Evolutionary conservation across 2,329 filamentous ascomycete species (phyloP).

Genomic region (Cytospora piceae): DNA sequence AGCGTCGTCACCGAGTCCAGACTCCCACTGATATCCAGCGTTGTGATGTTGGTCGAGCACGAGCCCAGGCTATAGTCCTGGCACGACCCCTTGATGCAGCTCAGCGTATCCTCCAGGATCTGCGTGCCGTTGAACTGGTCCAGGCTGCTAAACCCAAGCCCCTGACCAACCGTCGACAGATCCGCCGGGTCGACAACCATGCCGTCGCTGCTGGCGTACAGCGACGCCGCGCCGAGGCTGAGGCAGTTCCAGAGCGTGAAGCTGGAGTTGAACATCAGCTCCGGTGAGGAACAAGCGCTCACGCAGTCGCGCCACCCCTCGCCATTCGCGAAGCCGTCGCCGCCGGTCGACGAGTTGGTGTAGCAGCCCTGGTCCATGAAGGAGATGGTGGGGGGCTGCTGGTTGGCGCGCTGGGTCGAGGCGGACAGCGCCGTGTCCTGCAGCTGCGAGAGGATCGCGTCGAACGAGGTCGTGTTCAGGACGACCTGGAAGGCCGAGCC

Average conservation of each 20-base stretch:
- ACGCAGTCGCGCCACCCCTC: constrained; percentile 23
- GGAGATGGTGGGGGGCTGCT: constrained; percentile 7
- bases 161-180: constrained; percentile 10
- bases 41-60: constrained; percentile 21
- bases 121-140: constrained; percentile 24
- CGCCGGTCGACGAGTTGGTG: constrained; percentile 21
- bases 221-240: constrained; percentile 21
- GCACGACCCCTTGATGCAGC: constrained; percentile 26
- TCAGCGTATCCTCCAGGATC: constrained; percentile 13
- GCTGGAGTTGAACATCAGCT: constrained; percentile 27
- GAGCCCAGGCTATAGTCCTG: constrained; percentile 26
- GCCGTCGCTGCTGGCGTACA: not conserved
- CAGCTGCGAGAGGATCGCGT: constrained; percentile 20
- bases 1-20: constrained; percentile 19
- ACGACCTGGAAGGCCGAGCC: constrained; percentile 23
- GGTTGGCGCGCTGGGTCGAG: not conserved
- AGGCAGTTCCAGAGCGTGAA: constrained; percentile 28
- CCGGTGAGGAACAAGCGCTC: constrained; percentile 13
- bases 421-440: constrained; percentile 1
- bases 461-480: constrained; percentile 27
- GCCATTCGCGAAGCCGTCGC: constrained; percentile 6
- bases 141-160: constrained; percentile 20
- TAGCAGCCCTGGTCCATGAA: constrained; percentile 24
- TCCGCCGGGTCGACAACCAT: constrained; percentile 11
- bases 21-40: constrained; percentile 12